phyloP scores from a whole-genome alignment of 139 green algal species.

The Eudorina sp. region DNA sequence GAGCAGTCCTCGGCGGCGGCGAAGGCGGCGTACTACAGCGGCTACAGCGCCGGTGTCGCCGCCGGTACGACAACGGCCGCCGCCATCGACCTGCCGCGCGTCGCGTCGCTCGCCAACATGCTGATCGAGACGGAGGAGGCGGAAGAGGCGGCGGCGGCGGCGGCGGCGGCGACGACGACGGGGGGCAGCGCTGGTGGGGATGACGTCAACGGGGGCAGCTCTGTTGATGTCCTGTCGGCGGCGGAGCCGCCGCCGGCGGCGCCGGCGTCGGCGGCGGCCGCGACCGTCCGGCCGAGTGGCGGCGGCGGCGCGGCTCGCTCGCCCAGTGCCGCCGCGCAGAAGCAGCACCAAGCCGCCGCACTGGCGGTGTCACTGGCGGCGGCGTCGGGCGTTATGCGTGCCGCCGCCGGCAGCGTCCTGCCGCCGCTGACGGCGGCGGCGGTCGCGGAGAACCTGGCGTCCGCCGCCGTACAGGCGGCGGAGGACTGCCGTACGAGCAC shows the following conservation, averaged over 20 bases:
- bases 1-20: neutral
- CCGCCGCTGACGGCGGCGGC: neutral
- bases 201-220: neutral
- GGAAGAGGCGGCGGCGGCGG: neutral
- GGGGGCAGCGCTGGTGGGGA: neutral
- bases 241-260: neutral
- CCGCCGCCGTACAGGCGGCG: neutral
- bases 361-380: slow-evolving; percentile 42
- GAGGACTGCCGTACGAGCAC: neutral
- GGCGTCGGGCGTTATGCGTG: slow-evolving; percentile 16
- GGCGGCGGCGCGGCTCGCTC: neutral
- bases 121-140: neutral
- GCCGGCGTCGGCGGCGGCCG: neutral
- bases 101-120: slow-evolving; percentile 43
- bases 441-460: slow-evolving; percentile 18
- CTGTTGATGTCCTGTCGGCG: neutral
- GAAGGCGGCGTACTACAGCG: slow-evolving; percentile 11
- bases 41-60: slow-evolving; percentile 39
- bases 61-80: slow-evolving; percentile 9
- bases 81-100: slow-evolving; percentile 27
- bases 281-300: neutral
- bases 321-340: neutral
- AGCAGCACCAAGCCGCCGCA: slow-evolving; percentile 4
- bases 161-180: neutral
- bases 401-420: slow-evolving; percentile 12